Base-by-base conservation (phyloP, 1,284 basidiomycete species). In the Fereydounia khargensis region DNA sequence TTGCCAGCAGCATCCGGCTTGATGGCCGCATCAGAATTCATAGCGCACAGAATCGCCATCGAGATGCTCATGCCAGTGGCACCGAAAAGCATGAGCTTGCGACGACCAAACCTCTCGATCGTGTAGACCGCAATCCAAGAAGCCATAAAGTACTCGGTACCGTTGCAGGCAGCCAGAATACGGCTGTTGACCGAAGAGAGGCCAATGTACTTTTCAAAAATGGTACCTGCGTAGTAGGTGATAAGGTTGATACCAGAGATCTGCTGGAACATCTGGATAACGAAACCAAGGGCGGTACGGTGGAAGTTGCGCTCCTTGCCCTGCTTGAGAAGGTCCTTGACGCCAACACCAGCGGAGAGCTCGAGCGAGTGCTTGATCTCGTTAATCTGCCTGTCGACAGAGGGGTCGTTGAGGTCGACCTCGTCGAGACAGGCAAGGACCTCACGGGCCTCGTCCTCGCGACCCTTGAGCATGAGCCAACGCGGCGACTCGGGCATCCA, bases 401-500 rank as follows among this genome's bases (percentile, higher is more conserved):
- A 79, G 3, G 79, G 74, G 60, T 85, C 81, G 27, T 79, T 80
- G 33, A 79, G 71, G 0, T 81, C 79, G 41, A 82, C 82, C 46
- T 83, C 80, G 27, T 85, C 82, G 10, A 86, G 76, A 6, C 82
- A 83, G 17, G 82, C 81, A 42, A 87, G 82, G 28, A 86, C 83
- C 3, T 81, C 80, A 36, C 83, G 77, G 0, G 86, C 85, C 58
- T 86, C 82, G 3, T 81, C 81, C 19, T 65, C 42, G 24, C 63
- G 63, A 8, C 82, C 83, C 35, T 82, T 80, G 68, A 83, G 84
- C 27, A 85, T 76, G 14, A 86, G 81, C 85, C 79, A 87, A 73
- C 86, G 80, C 10, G 85, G 86, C 9, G 84, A 86, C 70, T 87
- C 86, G 30, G 85, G 85, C 21, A 86, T 79, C 79, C 82, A 57